phyloP scores from a whole-genome alignment of 2,329 filamentous ascomycete genomes.

The Furcasterigmium sp. region DNA sequence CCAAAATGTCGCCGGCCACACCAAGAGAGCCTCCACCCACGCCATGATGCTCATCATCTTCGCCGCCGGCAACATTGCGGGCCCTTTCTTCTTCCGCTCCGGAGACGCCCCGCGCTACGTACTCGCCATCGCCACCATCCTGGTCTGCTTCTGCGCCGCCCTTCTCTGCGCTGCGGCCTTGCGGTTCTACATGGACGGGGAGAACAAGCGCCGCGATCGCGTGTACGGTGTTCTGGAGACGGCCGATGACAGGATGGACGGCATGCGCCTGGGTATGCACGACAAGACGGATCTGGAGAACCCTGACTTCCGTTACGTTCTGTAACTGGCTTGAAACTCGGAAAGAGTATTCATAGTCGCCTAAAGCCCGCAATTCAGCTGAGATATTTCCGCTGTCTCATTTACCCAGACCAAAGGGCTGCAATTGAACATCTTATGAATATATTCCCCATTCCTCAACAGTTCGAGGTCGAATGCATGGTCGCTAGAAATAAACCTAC shows the following conservation, averaged over 20 bases:
- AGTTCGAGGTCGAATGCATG: too few species aligned
- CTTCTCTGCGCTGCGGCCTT: slow-evolving; percentile 15
- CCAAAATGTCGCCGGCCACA: slow-evolving; percentile 10
- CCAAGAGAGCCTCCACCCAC: slow-evolving; percentile 31
- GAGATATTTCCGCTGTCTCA: too few species aligned
- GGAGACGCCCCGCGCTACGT: slow-evolving; percentile 27
- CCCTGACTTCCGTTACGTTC: not conserved
- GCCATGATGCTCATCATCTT: slow-evolving; percentile 29
- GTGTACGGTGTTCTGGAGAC: slow-evolving; percentile 7
- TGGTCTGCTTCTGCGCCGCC: slow-evolving; percentile 16
- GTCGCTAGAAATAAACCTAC: too few species aligned
- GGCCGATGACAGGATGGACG: not conserved
- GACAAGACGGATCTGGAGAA: slow-evolving; percentile 15
- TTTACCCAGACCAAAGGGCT: too few species aligned
- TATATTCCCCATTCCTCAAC: too few species aligned
- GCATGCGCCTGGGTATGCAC: slow-evolving; percentile 11
- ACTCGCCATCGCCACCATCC: slow-evolving; percentile 25
- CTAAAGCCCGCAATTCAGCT: too few species aligned
- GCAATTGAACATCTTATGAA: too few species aligned
- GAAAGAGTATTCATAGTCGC: too few species aligned
- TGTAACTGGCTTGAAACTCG: too few species aligned
- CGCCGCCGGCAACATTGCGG: slow-evolving; percentile 30
- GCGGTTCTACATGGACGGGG: slow-evolving; percentile 13
- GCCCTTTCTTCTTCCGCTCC: slow-evolving; percentile 27
- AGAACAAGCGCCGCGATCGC: slow-evolving; percentile 17